Base-by-base conservation (phyloP, 164 flowering plant species). In the Tetracentron sinense region DNA sequence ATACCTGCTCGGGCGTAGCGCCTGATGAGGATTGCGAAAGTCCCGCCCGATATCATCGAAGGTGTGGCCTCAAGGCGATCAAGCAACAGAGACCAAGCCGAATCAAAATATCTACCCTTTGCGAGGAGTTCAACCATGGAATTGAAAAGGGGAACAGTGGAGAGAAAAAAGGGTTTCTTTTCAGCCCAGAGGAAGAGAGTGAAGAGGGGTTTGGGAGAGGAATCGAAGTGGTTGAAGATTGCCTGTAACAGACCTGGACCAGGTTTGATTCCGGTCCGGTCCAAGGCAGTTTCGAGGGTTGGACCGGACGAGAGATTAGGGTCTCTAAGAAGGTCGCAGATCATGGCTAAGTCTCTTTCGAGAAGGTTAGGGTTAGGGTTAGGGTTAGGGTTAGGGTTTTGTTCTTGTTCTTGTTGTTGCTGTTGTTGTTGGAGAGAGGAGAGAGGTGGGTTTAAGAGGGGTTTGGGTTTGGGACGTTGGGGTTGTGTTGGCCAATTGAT, bases 1-100 rank as follows among this genome's bases (percentile, higher is more conserved):
- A 66, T 81, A 81, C 92, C 89, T 58, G 89, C 87, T 5, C 91
- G 81, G 14, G 87, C 72, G 52, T 86, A 88, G 2, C 88, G 79
- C 50, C 93, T 82, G 44, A 88, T 82, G 61, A 89, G 68, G 42
- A 83, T 67, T 0, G 74, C 78, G 54, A 86, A 85, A 2, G 81
- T 70, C 17, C 81, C 75, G 7, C 2, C 22, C 3, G 87, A 79
- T 59, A 80, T 79, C 62, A 78, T 62, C 46, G 17, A 72, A 47
- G 20, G 54, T 66, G 29, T 62, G 60, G 29, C 26, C 38, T 17
- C 12, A 26, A 78, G 51, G 15, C 69, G 76, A 61, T 74, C 78
- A 4, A 80, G 71, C 58, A 89, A 55, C 65, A 92, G 35, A 56
- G 61, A 60, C 98, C 96, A 92, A 8, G 84, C 90, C 2, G 79